A percentile compares a stretch with the other conserved stretches of the same genome.
These are phyloP conservation scores for Venturia oleaginea DNA, from an alignment of 2,329 filamentous ascomycete species.

Conservation along the genomic window DNA sequence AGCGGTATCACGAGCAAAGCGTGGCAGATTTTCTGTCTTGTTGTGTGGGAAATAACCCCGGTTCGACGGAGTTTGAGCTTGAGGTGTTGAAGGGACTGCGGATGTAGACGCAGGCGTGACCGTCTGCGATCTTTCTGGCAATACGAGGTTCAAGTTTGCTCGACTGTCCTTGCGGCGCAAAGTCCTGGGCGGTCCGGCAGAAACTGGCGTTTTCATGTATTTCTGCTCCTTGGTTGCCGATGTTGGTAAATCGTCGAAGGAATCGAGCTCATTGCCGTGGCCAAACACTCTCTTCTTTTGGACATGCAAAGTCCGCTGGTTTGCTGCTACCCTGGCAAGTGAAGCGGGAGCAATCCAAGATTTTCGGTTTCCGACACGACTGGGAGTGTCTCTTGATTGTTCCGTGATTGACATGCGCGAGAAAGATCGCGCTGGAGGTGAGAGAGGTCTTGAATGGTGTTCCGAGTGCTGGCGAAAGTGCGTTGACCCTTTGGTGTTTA, in stretches of 20 bases:
- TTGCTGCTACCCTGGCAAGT: slow-evolving; percentile 42
- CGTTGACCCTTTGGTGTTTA: slow-evolving; percentile 60
- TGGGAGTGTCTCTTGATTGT: slow-evolving; percentile 41
- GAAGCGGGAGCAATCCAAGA: slow-evolving; percentile 41
- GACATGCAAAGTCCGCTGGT: slow-evolving; percentile 53
- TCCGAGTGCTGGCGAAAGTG: slow-evolving; percentile 52
- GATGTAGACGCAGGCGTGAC: slow-evolving; percentile 38
- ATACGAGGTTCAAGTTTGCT: slow-evolving; percentile 6
- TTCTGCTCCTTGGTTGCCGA: slow-evolving; percentile 72
- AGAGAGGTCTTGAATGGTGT: slow-evolving; percentile 34
- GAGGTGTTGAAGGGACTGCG: slow-evolving; percentile 26
- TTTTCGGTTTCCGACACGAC: slow-evolving; percentile 33
- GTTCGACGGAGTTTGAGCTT: slow-evolving; percentile 46
- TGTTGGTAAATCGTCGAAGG: slow-evolving; percentile 89
- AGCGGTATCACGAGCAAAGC: slow-evolving; percentile 58
- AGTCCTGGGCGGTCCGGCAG: slow-evolving; percentile 50
- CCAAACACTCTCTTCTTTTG: slow-evolving; percentile 70
- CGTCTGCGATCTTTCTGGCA: slow-evolving; percentile 20
- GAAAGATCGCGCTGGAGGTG: slow-evolving; percentile 36
- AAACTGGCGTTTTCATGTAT: slow-evolving; percentile 71
- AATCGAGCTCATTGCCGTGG: slow-evolving; percentile 84
- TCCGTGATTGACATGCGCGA: slow-evolving; percentile 34
- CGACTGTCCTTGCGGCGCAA: slow-evolving; percentile 11
- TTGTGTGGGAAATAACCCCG: slow-evolving; percentile 30
- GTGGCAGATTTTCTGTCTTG: slow-evolving; percentile 42